Base-by-base conservation (phyloP, 441 rosid genomes). In the Gossypium trilobum region DNA sequence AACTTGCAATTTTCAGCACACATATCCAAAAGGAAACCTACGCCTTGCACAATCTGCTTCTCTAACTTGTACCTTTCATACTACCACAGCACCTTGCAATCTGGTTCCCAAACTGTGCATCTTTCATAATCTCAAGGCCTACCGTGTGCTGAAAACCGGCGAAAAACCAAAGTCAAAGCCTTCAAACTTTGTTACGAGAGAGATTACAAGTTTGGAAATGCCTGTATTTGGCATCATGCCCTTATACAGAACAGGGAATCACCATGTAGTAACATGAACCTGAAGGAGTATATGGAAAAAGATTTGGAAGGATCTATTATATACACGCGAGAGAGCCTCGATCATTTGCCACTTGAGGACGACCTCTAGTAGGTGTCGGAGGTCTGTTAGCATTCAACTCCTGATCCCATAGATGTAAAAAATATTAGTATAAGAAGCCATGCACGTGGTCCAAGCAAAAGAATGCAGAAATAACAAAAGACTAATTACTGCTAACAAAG, bases 361-460 rank as follows among this genome's bases (percentile, higher is more conserved):
- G 99, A 52, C 97, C 97, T 86, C 99, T 85, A 3, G 97, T 91
- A 70, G 99, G 99, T 6, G 99, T 95, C 0, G 97, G 89, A 73
- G 97, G 99, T 75, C 99, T 77, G 76, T 95, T 92, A 48, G 97
- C 97, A 46, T 92, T 95, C 70, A 95, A 83, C 83, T 95, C 99
- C 99, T 95, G 87, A 66, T 33, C 68, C 31, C 75, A 59, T 10
- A 55, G 71, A 75, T 54, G 31, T 19, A 76, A 67, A 59, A 17
- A 61, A 14, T 1, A 58, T 16, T 10, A 48, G 13, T 22, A 60
- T 13, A 5, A n/a, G 62, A 58, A 58, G 44, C 17, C 14, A 20
- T 19, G 44, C 48, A 29, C 0, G 16, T 10, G 19, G 23, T 54
- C 29, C 23, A 44, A 61, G 10, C 2, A 27, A 19, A 75, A 6